Evolutionary conservation across 2,329 filamentous ascomycete species (phyloP).

Genomic region (Botryotinia globosa): DNA sequence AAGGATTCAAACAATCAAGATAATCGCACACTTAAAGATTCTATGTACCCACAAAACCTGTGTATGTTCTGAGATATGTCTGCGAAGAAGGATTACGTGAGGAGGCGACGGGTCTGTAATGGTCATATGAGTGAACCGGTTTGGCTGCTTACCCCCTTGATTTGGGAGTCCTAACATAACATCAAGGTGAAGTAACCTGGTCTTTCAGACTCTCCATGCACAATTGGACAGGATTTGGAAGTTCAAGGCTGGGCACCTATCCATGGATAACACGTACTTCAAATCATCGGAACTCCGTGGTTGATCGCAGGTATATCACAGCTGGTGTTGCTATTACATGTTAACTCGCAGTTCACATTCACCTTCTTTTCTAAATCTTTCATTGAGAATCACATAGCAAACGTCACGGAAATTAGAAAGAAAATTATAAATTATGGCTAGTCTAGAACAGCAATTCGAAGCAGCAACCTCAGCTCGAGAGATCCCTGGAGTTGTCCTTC

Average conservation of each 20-base stretch:
- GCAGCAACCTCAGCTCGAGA: conserved; percentile 23
- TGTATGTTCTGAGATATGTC: background rate
- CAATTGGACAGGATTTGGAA: background rate
- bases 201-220: background rate
- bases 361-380: background rate
- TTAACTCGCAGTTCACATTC: background rate
- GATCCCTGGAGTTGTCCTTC: conserved; percentile 28
- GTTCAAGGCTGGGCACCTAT: background rate
- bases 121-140: background rate
- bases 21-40: background rate
- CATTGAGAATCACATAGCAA: too few relatives aligned
- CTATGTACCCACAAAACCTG: background rate
- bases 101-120: background rate
- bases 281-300: background rate
- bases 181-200: background rate
- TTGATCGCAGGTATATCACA: background rate
- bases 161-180: background rate
- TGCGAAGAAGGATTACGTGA: background rate
- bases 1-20: background rate
- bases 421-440: conserved; percentile 16
- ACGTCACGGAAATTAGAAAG: background rate
- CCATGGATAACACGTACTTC: background rate
- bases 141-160: background rate
- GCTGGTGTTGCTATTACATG: background rate
- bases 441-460: conserved; percentile 26